Conservation (phyloP, 257 asterid species). For the Osmanthus fragrans region DNA sequence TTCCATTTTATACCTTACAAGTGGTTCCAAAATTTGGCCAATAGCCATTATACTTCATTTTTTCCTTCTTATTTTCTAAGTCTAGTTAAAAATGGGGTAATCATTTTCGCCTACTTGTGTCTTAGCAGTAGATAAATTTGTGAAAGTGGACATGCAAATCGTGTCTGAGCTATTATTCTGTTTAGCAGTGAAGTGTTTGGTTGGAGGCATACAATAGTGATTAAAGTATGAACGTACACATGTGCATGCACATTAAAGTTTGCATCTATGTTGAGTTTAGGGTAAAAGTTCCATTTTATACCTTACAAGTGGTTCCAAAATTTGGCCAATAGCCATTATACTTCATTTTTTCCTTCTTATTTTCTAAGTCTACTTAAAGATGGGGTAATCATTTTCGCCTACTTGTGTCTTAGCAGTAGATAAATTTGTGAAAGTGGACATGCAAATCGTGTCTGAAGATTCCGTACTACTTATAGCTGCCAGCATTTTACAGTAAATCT, state of each 20-base stretch:
- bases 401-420: background rate
- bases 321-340: no score
- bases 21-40: no score
- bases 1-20: no score
- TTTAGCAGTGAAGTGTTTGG: background rate
- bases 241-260: background rate
- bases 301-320: no score
- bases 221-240: background rate
- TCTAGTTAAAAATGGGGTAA: background rate
- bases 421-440: background rate
- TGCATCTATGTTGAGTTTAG: background rate
- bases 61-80: no score
- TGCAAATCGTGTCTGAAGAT: background rate
- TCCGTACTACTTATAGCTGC: background rate
- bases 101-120: background rate
- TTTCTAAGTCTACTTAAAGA: background rate
- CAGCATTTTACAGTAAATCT: background rate
- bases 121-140: background rate
- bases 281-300: no score
- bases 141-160: background rate
- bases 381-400: background rate
- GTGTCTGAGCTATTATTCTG: background rate
- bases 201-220: background rate
- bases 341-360: no score
- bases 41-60: no score